Conservation (phyloP, 192 early-diverging fungal genomes). For the Phycomyces blakesleeanus region DNA sequence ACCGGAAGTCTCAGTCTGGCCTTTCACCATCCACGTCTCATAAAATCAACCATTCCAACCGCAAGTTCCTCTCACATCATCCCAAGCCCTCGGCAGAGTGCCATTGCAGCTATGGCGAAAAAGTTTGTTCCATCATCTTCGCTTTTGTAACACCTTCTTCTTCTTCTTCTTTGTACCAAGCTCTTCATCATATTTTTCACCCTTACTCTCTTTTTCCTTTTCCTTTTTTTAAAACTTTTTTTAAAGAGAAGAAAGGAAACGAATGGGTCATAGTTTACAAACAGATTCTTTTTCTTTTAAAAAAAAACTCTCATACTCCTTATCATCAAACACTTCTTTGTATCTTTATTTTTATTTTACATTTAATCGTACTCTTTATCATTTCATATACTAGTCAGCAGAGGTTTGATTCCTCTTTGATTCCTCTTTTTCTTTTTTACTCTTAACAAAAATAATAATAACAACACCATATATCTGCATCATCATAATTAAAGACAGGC, state of each 20-base stretch:
- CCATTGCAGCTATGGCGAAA: slow-evolving; percentile 1
- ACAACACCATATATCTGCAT: no score
- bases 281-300: neutral
- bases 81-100: neutral
- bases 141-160: slow-evolving; percentile 2
- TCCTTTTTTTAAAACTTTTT: neutral
- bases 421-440: no score
- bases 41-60: neutral
- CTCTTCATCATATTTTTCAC: no score
- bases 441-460: no score
- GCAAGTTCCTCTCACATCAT: neutral
- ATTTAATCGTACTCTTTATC: no score
- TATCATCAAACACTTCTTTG: no score
- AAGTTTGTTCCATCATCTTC: slow-evolving; percentile 1
- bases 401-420: no score
- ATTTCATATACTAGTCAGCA: no score
- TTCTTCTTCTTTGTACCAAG: no score
- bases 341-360: no score
- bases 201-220: neutral
- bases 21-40: slow-evolving; percentile 1
- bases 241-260: neutral
- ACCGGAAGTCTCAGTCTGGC: neutral
- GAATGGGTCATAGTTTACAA: neutral
- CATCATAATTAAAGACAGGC: no score
- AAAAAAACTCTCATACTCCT: neutral